Percentiles rank a stretch among this genome's conserved stretches.
Conservation (phyloP, 1,139 yeast genomes). For the Kodamaea fungicola region DNA sequence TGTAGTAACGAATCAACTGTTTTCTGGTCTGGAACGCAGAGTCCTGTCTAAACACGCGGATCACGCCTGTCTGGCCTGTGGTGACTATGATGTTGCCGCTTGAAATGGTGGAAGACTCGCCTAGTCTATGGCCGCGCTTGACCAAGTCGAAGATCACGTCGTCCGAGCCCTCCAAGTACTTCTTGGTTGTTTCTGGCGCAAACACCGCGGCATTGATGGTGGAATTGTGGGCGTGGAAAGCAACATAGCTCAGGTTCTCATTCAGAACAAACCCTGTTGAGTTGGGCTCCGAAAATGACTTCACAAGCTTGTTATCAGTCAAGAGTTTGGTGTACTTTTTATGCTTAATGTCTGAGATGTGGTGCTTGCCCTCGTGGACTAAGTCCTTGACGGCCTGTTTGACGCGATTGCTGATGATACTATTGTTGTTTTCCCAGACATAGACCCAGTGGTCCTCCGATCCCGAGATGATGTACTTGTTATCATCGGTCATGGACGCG, state of each 20-base stretch:
- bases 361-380: constrained; percentile 34
- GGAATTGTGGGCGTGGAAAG: constrained; percentile 76
- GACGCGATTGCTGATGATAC: constrained; percentile 37
- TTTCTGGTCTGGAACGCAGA: constrained; percentile 47
- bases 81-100: constrained; percentile 61
- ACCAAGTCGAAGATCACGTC: constrained; percentile 72
- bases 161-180: constrained; percentile 64
- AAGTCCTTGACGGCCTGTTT: constrained; percentile 34
- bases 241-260: constrained; percentile 53
- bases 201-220: constrained; percentile 72
- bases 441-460: constrained; percentile 73
- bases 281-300: constrained; percentile 25
- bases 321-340: constrained; percentile 32
- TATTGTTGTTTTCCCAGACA: constrained; percentile 58
- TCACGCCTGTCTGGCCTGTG: constrained; percentile 70
- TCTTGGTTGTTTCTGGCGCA: constrained; percentile 74
- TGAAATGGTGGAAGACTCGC: constrained; percentile 5
- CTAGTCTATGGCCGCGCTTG: constrained; percentile 21
- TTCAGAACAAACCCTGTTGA: constrained; percentile 32
- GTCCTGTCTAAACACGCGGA: constrained; percentile 79
- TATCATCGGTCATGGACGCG: constrained; percentile 62
- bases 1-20: constrained; percentile 9
- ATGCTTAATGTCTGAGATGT: constrained; percentile 26
- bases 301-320: constrained; percentile 32
- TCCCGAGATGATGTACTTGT: constrained; percentile 49